Base-by-base conservation (phyloP, 2,329 filamentous ascomycete genomes). In the Coniochaeta sp. region DNA sequence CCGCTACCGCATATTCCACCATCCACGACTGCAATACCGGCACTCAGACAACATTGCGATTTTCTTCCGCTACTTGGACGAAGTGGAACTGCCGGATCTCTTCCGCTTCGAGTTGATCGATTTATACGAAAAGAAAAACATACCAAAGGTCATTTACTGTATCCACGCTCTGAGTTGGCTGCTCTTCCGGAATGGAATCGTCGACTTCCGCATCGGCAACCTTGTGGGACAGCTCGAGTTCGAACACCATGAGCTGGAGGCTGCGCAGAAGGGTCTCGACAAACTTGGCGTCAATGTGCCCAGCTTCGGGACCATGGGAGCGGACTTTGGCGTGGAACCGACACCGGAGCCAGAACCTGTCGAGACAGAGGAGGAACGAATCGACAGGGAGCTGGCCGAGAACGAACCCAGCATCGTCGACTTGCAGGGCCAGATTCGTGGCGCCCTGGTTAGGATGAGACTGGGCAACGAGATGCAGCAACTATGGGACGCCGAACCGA, bases 71-170 rank as follows among this genome's bases (percentile, higher is more conserved):
- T 96, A 96, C 65, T 82, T 99, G 1, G 90, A 93, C 64, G 91
- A 97, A 62, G 87, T 97, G 9, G 90, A 96, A 69, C 79, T 99
- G 3, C 95, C 95, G 1, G 96, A 99, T 67, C 83, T 99, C 19
- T 99, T 99, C 73, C 87, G 93, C 60, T 99, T 99, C 73, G 95
- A 99, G 73, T 81, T 98, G 54, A 96, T 98, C 64, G 95, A 99
- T 74, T 78, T 99, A 14, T 99, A 99, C 77, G 96, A 99, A 75
- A 99, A 98, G 80, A 99, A 99, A 77, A 99, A 99, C 69, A 96
- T 98, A 1, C 95, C 95, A 4, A 99, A 98, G 74, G 96, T 98
- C 71, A 99, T 99, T 63, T 96, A 99, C 77, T 99, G 95, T 71
- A 95, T 99, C 58, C 95, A 99, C 69, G 95, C 95, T 0, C 79